Conservation (phyloP, 148 eudicot species). For the Spergularia bocconei region DNA sequence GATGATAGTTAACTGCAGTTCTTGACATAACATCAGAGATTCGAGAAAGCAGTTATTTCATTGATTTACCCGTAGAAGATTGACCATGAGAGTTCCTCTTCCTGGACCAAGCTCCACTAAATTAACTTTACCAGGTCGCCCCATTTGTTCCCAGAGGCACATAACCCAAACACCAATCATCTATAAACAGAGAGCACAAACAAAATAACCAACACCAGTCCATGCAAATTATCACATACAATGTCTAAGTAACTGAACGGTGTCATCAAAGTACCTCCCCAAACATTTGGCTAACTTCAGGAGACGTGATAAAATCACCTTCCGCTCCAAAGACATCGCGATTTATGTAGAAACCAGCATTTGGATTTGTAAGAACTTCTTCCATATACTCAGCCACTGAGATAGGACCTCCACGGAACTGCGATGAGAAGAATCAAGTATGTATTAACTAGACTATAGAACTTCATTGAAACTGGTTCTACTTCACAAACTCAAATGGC, state of each 20-base stretch:
- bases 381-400: constrained; percentile 98
- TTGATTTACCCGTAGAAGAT: constrained; percentile 76
- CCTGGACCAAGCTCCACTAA: constrained; percentile 97
- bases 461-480: background rate
- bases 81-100: constrained; percentile 96
- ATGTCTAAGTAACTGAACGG: background rate
- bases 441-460: background rate
- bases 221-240: background rate
- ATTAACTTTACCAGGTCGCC: constrained; percentile 65
- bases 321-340: constrained; percentile 98
- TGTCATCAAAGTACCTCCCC: constrained; percentile 68
- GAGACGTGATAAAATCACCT: constrained; percentile 96
- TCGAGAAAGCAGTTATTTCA: constrained; percentile 9
- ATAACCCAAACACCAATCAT: constrained; percentile 96
- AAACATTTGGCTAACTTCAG: constrained; percentile 99
- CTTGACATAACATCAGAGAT: constrained; percentile 1
- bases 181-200: constrained; percentile 27
- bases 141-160: constrained; percentile 99
- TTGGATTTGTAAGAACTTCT: constrained; percentile 95
- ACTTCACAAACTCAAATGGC: background rate
- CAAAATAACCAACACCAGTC: background rate
- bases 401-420: constrained; percentile 98
- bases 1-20: background rate
- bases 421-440: constrained; percentile 9
- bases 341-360: constrained; percentile 85